Percentiles rank a stretch among this genome's conserved stretches.
phyloP scores from a whole-genome alignment of 176 grass and related monocot species.

The Themeda triandra region DNA sequence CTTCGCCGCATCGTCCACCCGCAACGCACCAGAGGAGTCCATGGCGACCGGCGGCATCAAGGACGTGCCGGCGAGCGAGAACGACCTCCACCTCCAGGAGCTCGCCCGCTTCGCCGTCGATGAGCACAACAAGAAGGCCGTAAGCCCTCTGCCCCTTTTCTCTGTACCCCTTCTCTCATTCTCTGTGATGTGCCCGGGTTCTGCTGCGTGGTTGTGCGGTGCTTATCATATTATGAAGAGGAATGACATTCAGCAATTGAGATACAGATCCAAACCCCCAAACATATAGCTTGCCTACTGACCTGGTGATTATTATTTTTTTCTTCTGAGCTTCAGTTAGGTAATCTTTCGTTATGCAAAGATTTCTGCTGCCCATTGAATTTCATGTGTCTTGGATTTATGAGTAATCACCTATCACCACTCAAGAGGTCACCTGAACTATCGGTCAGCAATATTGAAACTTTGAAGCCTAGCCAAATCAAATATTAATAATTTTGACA shows the following conservation, averaged over 20 bases:
- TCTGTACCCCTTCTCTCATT: not conserved
- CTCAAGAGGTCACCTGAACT: not conserved
- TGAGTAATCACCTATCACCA: not conserved
- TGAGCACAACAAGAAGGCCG: slow-evolving; percentile 83
- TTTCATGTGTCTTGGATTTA: not conserved
- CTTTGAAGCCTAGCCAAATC: not conserved
- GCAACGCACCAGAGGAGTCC: not conserved
- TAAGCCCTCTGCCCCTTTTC: not conserved
- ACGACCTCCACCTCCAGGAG: slow-evolving; percentile 49
- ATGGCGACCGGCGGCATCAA: slow-evolving; percentile 45
- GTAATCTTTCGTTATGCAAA: not conserved
- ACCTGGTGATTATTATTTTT: not conserved
- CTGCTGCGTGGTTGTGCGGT: not conserved
- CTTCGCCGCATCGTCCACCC: not conserved
- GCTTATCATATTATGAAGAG: not conserved
- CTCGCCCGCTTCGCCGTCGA: slow-evolving; percentile 80
- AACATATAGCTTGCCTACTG: not conserved
- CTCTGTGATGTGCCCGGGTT: not conserved
- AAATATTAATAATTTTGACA: not conserved
- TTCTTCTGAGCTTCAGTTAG: not conserved
- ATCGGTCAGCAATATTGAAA: not conserved
- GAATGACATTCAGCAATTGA: not conserved
- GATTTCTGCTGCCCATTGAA: not conserved
- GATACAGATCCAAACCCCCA: not conserved
- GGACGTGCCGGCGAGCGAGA: slow-evolving; percentile 39